phyloP scores from a whole-genome alignment of 2,329 filamentous ascomycete species.

The Ophiostoma piceae region DNA sequence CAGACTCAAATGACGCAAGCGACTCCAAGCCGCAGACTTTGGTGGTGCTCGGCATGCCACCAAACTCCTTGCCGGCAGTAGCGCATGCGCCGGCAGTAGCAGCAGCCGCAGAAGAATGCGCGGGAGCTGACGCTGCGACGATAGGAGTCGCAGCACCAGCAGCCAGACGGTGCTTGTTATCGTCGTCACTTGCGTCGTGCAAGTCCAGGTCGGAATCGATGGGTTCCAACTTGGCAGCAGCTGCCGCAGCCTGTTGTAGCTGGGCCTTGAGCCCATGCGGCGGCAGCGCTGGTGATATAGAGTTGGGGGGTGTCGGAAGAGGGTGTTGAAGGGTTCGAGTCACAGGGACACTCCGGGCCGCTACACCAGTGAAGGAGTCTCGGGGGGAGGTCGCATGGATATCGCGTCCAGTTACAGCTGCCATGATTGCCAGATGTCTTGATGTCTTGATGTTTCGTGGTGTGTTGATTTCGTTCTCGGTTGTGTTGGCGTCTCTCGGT shows the following conservation, averaged over 20 bases:
- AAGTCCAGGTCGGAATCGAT: conserved; percentile 86
- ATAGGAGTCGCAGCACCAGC: not conserved
- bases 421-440: conserved; percentile 54
- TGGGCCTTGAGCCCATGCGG: conserved; percentile 73
- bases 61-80: conserved; percentile 17
- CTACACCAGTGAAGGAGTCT: conserved; percentile 71
- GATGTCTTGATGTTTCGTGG: conserved; percentile 34
- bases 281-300: conserved; percentile 81
- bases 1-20: conserved; percentile 54
- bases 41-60: not conserved
- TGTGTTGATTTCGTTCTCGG: conserved; percentile 18
- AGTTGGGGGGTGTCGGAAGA: conserved; percentile 89
- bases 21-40: conserved; percentile 9
- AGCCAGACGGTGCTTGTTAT: conserved; percentile 22
- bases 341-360: conserved; percentile 60
- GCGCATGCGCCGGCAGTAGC: conserved; percentile 1
- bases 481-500: not conserved
- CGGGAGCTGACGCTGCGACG: not conserved
- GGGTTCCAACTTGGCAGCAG: conserved; percentile 47
- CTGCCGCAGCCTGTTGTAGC: conserved; percentile 48
- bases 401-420: conserved; percentile 59
- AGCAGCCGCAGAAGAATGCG: not conserved
- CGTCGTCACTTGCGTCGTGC: conserved; percentile 58
- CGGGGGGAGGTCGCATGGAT: conserved; percentile 58
- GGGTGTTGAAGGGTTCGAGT: conserved; percentile 62